Evolutionary conservation across 2,329 filamentous ascomycete genomes (phyloP).

Genomic region (Cyphellophora europaea): DNA sequence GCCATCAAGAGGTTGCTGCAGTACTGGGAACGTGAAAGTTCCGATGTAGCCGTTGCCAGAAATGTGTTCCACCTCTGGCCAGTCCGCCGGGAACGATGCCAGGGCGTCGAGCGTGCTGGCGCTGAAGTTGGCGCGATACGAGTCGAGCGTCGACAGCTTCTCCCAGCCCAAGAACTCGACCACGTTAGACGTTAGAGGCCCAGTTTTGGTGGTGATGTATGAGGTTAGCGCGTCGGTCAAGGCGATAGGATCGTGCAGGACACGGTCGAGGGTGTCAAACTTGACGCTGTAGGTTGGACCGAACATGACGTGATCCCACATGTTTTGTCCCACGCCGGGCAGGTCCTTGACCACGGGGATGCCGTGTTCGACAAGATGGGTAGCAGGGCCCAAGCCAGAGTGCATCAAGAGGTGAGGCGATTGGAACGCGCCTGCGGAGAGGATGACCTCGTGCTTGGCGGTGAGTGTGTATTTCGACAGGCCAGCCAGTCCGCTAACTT

Average conservation of each 20-base stretch:
- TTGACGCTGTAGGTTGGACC: constrained; percentile 6
- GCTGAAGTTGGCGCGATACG: not conserved
- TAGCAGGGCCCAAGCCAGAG: constrained; percentile 49
- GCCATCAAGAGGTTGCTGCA: constrained; percentile 1
- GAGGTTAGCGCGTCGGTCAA: not conserved
- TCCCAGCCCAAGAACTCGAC: constrained; percentile 18
- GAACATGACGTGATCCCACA: constrained; percentile 42
- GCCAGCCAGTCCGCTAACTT: constrained; percentile 14
- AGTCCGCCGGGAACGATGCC: constrained; percentile 22
- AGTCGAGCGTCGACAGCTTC: constrained; percentile 13
- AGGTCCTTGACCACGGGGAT: constrained; percentile 48
- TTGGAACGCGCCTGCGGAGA: constrained; percentile 49
- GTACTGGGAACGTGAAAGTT: constrained; percentile 20
- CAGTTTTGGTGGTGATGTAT: constrained; percentile 3
- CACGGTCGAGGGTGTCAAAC: not conserved
- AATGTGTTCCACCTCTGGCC: constrained; percentile 25
- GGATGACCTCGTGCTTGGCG: constrained; percentile 36
- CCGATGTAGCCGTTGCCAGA: constrained; percentile 7
- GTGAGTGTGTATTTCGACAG: constrained; percentile 11
- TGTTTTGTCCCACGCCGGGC: constrained; percentile 54
- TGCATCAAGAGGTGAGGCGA: constrained; percentile 57
- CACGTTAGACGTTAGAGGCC: constrained; percentile 2
- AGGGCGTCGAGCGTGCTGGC: constrained; percentile 9
- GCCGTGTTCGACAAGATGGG: constrained; percentile 41
- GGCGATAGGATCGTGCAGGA: constrained; percentile 1